Conservation (phyloP, 108 stramenopile species). For the Fragilariopsis cylindrus region DNA sequence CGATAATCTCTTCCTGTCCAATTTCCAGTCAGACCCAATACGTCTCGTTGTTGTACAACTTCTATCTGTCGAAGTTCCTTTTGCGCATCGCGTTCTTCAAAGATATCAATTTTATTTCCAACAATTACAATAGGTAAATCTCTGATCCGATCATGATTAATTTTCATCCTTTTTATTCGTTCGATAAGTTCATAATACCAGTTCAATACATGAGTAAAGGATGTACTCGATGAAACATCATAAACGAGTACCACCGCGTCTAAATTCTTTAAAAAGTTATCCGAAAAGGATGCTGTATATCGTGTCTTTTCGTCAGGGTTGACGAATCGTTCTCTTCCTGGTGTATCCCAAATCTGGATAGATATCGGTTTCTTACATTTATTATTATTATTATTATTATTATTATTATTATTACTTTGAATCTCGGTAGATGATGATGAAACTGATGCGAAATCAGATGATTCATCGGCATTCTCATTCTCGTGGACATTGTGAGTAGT, state of each 20-base stretch:
- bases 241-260: conserved; percentile 80
- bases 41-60: conserved; percentile 44
- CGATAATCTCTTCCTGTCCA: conserved; percentile 64
- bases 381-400: conserved; percentile 12
- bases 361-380: conserved; percentile 15
- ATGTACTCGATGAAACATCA: conserved; percentile 71
- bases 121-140: conserved; percentile 74
- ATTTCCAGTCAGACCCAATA: conserved; percentile 56
- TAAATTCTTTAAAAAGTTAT: conserved; percentile 63
- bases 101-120: conserved; percentile 77
- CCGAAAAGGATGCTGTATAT: conserved; percentile 37
- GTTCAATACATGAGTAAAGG: conserved; percentile 70
- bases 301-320: conserved; percentile 25
- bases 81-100: conserved; percentile 30
- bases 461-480: background rate
- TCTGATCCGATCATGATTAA: conserved; percentile 16
- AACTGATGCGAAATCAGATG: background rate
- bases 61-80: background rate
- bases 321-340: conserved; percentile 59
- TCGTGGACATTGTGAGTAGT: background rate
- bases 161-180: conserved; percentile 36
- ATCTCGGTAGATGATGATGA: background rate
- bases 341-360: conserved; percentile 81
- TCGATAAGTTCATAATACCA: conserved; percentile 74
- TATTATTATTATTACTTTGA: background rate